Percentiles rank a stretch among this genome's conserved stretches.
These are phyloP conservation scores for Pseudocercospora fijiensis DNA, from an alignment of 2,329 filamentous ascomycete genomes.

Conservation along the genomic window DNA sequence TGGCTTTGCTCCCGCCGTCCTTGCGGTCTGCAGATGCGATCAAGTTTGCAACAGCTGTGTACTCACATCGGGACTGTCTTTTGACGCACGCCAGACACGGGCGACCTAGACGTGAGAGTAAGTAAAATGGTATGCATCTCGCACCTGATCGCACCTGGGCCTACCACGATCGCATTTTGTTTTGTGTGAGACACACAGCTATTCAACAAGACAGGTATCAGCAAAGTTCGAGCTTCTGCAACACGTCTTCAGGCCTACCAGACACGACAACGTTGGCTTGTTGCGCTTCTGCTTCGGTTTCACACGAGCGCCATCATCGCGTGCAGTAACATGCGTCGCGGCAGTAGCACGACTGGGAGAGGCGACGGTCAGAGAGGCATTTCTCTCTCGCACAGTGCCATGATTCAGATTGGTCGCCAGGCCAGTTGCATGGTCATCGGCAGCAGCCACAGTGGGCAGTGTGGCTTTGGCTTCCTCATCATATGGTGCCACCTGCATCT, in stretches of 20 bases:
- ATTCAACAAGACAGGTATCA: too few relatives aligned
- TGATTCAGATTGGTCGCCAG: not conserved
- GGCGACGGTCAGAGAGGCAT: not conserved
- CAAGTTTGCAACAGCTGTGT: conserved; percentile 73
- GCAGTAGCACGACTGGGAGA: not conserved
- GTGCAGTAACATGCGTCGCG: not conserved
- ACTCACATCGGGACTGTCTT: conserved; percentile 71
- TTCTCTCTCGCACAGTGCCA: not conserved
- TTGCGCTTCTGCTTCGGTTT: conserved; percentile 72
- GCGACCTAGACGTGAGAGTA: conserved; percentile 46
- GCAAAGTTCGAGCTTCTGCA: too few relatives aligned
- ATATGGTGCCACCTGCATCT: conserved; percentile 9
- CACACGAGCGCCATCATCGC: conserved; percentile 1
- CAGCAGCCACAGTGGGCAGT: not conserved
- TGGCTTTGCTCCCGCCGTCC: conserved; percentile 29
- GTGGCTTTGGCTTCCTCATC: conserved; percentile 1
- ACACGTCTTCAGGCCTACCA: conserved; percentile 38
- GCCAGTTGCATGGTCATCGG: not conserved
- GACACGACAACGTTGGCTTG: conserved; percentile 76
- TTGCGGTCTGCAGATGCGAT: conserved; percentile 56
- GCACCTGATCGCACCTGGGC: not conserved
- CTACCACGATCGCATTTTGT: conserved; percentile 72
- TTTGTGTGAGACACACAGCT: conserved; percentile 74
- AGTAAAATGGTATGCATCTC: not conserved
- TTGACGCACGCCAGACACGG: conserved; percentile 67